Base-by-base conservation (phyloP, 2,329 filamentous ascomycete genomes). In the Botrytis paeoniae region DNA sequence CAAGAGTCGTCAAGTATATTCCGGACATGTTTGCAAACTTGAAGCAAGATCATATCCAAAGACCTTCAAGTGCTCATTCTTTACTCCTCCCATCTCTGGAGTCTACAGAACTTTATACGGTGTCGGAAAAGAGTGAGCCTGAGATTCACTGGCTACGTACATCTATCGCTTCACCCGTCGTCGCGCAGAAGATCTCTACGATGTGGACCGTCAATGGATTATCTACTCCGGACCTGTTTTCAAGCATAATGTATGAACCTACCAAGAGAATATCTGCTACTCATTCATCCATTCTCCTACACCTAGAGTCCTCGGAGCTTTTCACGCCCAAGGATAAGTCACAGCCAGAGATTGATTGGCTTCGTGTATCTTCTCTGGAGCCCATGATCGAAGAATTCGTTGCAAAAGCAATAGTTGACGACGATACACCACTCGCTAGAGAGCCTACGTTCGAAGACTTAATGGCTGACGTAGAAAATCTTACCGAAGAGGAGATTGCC, bases 371-470 rank as follows among this genome's bases (percentile, higher is more conserved):
- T 10, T 4, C 2, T 41, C 0, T 18, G 12, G 14, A 32, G 45
- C 25, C 3, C 18, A 4, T 51, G 4, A 41, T 22, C 10, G 35
- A 57, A 6, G 48, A 68, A 25, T 37, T 5, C 1, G 18, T 68
- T 20, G 32, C 48, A 18, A 8, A 57, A 29, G 9, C n/a, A 25
- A 54, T 22, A 12, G 5, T 3, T 37, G 39, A 54, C 0, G 37
- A 43, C 3, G 48, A 48, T 1, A 48, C 10, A 57, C 18, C n/a
- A 32, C 10, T 20, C 1, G 18, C 22, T 43, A 37, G 18, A 41
- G 48, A 57, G 20, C n/a, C 65, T 41, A 43, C 65, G 10, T 69
- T 69, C 9, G 65, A 69, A 18, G 35, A 69, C 10, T 43, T 69
- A 25, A 43, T 69, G 48, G 35, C 65, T 16, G 65, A 69, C 35